phyloP scores from a whole-genome alignment of 2,329 filamentous ascomycete species.

The Curvularia sp. region DNA sequence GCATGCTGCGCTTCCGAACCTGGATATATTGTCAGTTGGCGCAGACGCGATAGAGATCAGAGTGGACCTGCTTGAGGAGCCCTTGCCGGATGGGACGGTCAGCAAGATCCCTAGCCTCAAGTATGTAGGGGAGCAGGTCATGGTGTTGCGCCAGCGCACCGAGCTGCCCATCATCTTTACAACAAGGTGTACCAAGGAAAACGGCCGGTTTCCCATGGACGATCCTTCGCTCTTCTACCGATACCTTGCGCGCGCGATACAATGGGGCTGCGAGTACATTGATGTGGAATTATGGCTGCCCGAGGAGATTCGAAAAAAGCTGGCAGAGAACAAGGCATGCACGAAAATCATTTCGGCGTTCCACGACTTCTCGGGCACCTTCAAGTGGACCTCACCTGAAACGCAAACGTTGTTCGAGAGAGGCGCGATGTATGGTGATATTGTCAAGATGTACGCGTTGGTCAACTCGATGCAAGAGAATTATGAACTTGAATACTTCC shows the following conservation, averaged over 20 bases:
- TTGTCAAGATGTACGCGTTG: constrained; percentile 90
- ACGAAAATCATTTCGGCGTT: constrained; percentile 92
- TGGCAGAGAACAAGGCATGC: constrained; percentile 75
- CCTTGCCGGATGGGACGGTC: constrained; percentile 63
- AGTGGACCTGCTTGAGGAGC: constrained; percentile 81
- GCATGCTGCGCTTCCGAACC: constrained; percentile 79
- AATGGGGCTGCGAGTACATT: constrained; percentile 90
- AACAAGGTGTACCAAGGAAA: constrained; percentile 80
- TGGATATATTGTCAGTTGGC: constrained; percentile 86
- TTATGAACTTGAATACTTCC: constrained; percentile 89
- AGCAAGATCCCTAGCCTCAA: constrained; percentile 76
- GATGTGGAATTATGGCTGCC: constrained; percentile 90
- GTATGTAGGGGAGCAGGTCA: constrained; percentile 86
- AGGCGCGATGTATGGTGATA: constrained; percentile 78
- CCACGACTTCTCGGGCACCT: constrained; percentile 84
- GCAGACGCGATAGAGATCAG: constrained; percentile 85
- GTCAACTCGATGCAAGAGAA: constrained; percentile 84
- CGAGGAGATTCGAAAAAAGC: constrained; percentile 71
- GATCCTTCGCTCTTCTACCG: constrained; percentile 76
- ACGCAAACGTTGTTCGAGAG: constrained; percentile 75
- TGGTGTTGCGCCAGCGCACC: constrained; percentile 81
- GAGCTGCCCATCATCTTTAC: constrained; percentile 92
- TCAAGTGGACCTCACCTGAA: constrained; percentile 80
- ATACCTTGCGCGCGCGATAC: constrained; percentile 82
- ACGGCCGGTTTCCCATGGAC: constrained; percentile 85